Evolutionary conservation across 225 moss, liverwort and hornwort species (phyloP), one percentile per base, ranked within the genome.

Genomic region (Neckera pumila): DNA sequence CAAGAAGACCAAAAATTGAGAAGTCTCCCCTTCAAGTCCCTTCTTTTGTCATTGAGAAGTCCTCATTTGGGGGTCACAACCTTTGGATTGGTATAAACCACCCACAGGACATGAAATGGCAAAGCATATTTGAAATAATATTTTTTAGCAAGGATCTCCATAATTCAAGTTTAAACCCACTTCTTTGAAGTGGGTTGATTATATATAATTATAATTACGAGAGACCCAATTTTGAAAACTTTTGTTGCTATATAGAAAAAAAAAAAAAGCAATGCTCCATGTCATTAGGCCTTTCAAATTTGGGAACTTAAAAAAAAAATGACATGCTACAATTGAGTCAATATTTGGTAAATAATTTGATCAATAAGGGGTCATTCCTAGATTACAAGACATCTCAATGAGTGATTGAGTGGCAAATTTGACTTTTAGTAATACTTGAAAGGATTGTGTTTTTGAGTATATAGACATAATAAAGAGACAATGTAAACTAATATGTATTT

Each of bases 241-340:
- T 21, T 21, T 67, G 0, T n/a, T n/a, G 6, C 10, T 11, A 11
- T 0, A 17, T 17, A 63, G 4, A 7, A 10, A 17, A 19, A 7
- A 10, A 17, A 19, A 34, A 11, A n/a, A 21, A 11, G 7, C 2
- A 1, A 0, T 1, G 0, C 2, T n/a, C 3, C 12, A n/a, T 21
- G 7, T 67, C 13, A 69, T 38, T 21, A 12, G 22, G 11, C 22
- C 22, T 38, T n/a, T 10, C 45, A 45, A 45, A 45, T 45, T 45
- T 45, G 45, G 10, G 45, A 45, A 45, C 45, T 45, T 45, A 28
- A 14, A 45, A 73, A 73, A 17, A 47, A 15, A 28, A 28, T 45
- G 30, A 45, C 10, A 17, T 45, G 1, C 3, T 45, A 17, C 3
- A 28, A 17, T 73, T 28, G 45, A 73, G 6, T 2, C 28, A 73